These are phyloP conservation scores for Colletotrichum aenigma DNA, from an alignment of 2,329 filamentous ascomycete genomes.

Conservation along the genomic window DNA sequence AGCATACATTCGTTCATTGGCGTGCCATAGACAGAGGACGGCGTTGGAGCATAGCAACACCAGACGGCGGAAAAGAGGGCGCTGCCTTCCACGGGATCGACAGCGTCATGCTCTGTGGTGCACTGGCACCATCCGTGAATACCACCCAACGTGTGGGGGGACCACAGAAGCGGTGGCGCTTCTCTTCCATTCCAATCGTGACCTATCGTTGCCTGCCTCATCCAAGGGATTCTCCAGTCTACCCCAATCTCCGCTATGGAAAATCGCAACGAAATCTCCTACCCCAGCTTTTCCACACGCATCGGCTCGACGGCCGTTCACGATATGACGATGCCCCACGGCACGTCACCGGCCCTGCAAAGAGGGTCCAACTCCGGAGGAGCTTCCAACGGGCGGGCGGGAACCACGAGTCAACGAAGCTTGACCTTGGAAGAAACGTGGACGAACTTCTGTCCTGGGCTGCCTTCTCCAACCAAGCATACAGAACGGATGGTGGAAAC, in stretches of 20 bases:
- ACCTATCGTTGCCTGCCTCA: background rate
- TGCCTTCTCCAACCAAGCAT: background rate
- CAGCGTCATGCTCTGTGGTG: background rate
- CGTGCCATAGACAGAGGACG: background rate
- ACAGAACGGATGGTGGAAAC: background rate
- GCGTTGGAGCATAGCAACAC: background rate
- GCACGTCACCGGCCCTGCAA: background rate
- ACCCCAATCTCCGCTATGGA: background rate
- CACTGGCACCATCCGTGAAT: background rate
- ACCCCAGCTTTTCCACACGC: background rate
- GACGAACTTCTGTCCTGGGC: background rate
- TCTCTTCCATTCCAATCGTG: background rate
- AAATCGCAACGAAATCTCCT: background rate
- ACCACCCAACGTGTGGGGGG: background rate
- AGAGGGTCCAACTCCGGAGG: background rate
- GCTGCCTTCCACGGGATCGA: background rate
- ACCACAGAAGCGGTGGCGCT: slow-evolving; percentile 2
- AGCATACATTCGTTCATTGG: background rate
- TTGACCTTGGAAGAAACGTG: background rate
- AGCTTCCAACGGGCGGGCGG: background rate
- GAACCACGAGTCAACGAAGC: background rate
- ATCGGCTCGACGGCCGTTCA: background rate
- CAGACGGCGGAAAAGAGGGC: background rate
- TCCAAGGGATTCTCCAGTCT: background rate
- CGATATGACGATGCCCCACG: background rate